A percentile compares a stretch with the other conserved stretches of the same genome.
Conservation (phyloP, 2,329 filamentous ascomycete species). For the Fusarium xyrophilum region DNA sequence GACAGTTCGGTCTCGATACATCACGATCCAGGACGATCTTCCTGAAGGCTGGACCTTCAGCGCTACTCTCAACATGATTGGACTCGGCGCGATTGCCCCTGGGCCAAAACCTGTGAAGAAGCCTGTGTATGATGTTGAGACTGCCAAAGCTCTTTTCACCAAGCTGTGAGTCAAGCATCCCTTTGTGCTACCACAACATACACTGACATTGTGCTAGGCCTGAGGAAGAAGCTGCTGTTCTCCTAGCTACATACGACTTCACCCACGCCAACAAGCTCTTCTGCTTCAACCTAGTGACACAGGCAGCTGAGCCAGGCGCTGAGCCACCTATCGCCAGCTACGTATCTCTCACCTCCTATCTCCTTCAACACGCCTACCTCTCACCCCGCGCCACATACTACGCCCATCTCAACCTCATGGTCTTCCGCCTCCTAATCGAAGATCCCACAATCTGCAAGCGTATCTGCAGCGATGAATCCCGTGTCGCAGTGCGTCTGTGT, state of each 20-base stretch:
- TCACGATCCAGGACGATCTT: conserved; percentile 86
- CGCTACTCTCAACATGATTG: conserved; percentile 82
- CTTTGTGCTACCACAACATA: neutral
- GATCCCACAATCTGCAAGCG: conserved; percentile 82
- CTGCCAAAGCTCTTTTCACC: conserved; percentile 81
- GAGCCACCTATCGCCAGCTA: conserved; percentile 82
- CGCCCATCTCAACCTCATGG: conserved; percentile 83
- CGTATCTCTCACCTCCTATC: conserved; percentile 88
- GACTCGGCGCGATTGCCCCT: conserved; percentile 76
- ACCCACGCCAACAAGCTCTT: conserved; percentile 94
- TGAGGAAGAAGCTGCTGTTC: conserved; percentile 75
- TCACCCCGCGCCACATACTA: conserved; percentile 81
- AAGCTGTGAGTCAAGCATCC: conserved; percentile 67
- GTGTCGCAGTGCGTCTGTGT: conserved; percentile 79
- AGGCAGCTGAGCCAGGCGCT: conserved; percentile 64
- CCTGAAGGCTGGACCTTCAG: conserved; percentile 89
- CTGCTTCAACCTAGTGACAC: conserved; percentile 79
- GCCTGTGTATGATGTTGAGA: conserved; percentile 73
- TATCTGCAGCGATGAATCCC: conserved; percentile 80
- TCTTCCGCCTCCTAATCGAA: conserved; percentile 85
- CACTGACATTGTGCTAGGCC: conserved; percentile 62
- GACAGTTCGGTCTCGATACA: conserved; percentile 74
- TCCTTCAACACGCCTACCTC: conserved; percentile 90
- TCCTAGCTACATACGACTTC: conserved; percentile 92
- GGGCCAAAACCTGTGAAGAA: conserved; percentile 68